Base-by-base conservation (phyloP, 257 asterid species). In the Nicotiana tomentosiformis region DNA sequence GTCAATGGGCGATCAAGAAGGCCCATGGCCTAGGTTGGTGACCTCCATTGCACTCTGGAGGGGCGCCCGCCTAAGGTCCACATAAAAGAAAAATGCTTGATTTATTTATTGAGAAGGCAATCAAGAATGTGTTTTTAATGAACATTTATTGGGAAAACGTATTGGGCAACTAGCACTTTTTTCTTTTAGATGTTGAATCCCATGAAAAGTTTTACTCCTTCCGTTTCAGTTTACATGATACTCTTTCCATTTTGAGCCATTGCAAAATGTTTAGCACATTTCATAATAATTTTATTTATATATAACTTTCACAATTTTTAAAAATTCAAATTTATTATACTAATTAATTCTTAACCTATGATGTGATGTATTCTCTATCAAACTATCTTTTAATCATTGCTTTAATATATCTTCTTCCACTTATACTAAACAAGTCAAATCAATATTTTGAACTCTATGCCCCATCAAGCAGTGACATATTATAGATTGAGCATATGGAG, bases 251-350 rank as follows among this genome's bases (percentile, higher is more conserved):
- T 74, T 32, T 74, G 20, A 46, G 4, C 79, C 79, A 4, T 74
- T 74, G 43, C 79, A 74, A 74, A 72, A 74, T 74, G 39, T 74
- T 70, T 23, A 15, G 79, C 23, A 49, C 62, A 49, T 49, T 74
- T 26, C 26, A 7, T 20, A 14, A 46, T 74, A 12, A 23, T 74
- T 14, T 49, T 23, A 74, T 23, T 46, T 23, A 23, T 49, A 46
- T 49, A 74, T 49, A 74, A 5, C 14, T 46, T 49, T 49, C 14
- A 20, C 35, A 46, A 26, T 20, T 16, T 46, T 23, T 3, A 74
- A 74, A 26, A 49, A 49, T n/a, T 46, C 32, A 23, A 30, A 74
- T 49, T 23, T 49, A 53, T 43, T 70, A 20, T 70, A 20, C 58
- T 70, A 20, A 23, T 70, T n/a, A 46, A 74, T 46, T 49, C 79